These are phyloP conservation scores for Liriodendron chinense DNA, from an alignment of 164 flowering plant species.

Conservation along the genomic window DNA sequence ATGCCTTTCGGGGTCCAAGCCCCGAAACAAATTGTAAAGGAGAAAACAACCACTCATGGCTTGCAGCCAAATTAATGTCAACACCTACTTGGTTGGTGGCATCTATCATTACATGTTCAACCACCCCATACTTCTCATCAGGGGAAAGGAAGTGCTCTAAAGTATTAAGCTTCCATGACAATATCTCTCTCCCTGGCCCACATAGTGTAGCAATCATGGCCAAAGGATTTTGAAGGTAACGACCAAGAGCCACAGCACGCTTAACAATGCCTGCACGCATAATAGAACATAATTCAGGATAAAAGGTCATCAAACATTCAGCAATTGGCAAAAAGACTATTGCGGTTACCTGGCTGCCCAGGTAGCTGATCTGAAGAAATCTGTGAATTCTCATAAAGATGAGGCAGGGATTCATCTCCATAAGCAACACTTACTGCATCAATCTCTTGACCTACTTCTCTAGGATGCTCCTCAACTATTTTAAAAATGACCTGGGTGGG, in stretches of 20 bases:
- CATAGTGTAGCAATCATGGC: slow-evolving; percentile 96
- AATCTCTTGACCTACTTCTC: slow-evolving; percentile 83
- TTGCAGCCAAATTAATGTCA: slow-evolving; percentile 80
- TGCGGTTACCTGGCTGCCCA: slow-evolving; percentile 55
- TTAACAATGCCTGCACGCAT: slow-evolving; percentile 67
- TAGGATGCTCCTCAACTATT: slow-evolving; percentile 86
- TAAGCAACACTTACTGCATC: slow-evolving; percentile 57
- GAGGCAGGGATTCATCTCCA: slow-evolving; percentile 93
- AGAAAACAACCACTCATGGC: slow-evolving; percentile 95
- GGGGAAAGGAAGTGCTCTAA: slow-evolving; percentile 71
- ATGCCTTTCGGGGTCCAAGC: slow-evolving; percentile 93
- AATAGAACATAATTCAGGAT: background rate
- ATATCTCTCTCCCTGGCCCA: slow-evolving; percentile 87
- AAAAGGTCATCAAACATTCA: background rate
- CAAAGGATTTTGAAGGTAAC: slow-evolving; percentile 89
- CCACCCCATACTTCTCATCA: slow-evolving; percentile 89
- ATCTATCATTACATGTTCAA: slow-evolving; percentile 96
- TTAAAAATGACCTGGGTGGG: slow-evolving; percentile 67
- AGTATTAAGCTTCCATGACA: slow-evolving; percentile 81
- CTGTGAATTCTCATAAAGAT: slow-evolving; percentile 84
- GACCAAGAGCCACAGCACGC: slow-evolving; percentile 97
- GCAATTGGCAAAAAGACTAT: background rate
- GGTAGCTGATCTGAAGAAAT: slow-evolving; percentile 86
- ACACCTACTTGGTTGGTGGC: slow-evolving; percentile 91
- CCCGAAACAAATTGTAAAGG: slow-evolving; percentile 92